phyloP scores from a whole-genome alignment of 371 early-diverging fungal species.

The Basidiobolus meristosporus region DNA sequence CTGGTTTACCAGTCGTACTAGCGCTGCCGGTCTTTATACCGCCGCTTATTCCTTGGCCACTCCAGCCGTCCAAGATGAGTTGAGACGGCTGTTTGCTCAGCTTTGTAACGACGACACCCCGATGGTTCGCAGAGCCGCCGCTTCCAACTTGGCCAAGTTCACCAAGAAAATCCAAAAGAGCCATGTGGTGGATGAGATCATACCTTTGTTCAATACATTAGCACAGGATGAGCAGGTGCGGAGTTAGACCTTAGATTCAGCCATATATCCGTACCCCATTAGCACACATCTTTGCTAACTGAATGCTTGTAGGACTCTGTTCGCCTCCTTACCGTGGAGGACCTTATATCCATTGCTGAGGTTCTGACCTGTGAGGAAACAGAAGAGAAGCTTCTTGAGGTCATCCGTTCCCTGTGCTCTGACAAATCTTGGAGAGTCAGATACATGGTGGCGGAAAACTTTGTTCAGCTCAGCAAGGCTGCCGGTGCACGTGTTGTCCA shows the following conservation, averaged over 20 bases:
- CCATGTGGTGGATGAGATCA: conserved; percentile 47
- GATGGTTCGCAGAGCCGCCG: conserved; percentile 92
- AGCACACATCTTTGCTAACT: background rate
- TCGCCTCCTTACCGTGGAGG: conserved; percentile 83
- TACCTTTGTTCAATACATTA: conserved; percentile 59
- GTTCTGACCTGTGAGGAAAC: conserved; percentile 51
- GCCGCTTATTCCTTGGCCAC: conserved; percentile 50
- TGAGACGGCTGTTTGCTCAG: conserved; percentile 59
- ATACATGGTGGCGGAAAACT: conserved; percentile 95
- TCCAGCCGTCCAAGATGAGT: conserved; percentile 57
- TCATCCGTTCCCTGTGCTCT: conserved; percentile 51
- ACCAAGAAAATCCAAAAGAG: conserved; percentile 44
- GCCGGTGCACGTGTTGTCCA: conserved; percentile 55
- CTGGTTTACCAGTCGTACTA: conserved; percentile 94
- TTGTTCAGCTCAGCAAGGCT: conserved; percentile 65
- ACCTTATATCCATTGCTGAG: conserved; percentile 77
- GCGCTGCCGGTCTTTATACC: conserved; percentile 83
- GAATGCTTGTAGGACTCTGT: conserved; percentile 66
- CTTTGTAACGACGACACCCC: conserved; percentile 89
- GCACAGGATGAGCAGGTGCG: conserved; percentile 73
- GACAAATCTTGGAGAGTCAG: conserved; percentile 97
- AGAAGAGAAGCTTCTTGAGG: conserved; percentile 46
- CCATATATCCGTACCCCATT: background rate
- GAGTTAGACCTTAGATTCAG: background rate
- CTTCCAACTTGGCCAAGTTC: conserved; percentile 64